These are phyloP conservation scores for Entomortierella lignicola DNA, from an alignment of 192 early-diverging fungal species.

Conservation along the genomic window DNA sequence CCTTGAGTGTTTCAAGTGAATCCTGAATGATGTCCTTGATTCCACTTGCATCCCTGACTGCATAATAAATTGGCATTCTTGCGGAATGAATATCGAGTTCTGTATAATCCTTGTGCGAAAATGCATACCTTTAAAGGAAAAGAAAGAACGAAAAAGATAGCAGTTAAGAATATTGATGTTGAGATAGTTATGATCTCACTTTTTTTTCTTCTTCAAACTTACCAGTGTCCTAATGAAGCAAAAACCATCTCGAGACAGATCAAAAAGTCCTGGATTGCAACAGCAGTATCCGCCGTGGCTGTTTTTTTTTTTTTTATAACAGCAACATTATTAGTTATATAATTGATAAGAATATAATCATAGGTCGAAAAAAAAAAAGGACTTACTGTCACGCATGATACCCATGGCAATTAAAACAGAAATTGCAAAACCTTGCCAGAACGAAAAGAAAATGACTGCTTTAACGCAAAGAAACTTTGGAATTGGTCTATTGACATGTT, in stretches of 20 bases:
- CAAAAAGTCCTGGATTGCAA: constrained; percentile 89
- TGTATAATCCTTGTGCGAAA: constrained; percentile 85
- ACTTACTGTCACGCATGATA: constrained; percentile 76
- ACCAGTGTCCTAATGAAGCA: constrained; percentile 83
- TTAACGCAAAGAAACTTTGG: constrained; percentile 97
- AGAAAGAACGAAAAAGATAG: too few species aligned
- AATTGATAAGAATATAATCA: too few species aligned
- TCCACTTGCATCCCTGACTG: constrained; percentile 85
- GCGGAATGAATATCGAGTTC: constrained; percentile 74
- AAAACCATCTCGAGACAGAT: constrained; percentile 93
- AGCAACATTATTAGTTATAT: background rate
- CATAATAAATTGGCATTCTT: constrained; percentile 80
- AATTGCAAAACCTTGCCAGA: constrained; percentile 91
- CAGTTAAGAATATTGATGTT: too few species aligned
- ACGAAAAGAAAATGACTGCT: constrained; percentile 93
- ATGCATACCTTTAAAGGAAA: constrained; percentile 61
- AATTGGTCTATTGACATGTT: constrained; percentile 70
- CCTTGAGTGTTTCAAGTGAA: constrained; percentile 79
- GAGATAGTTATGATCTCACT: too few species aligned
- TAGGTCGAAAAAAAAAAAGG: too few species aligned
- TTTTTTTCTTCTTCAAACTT: too few species aligned
- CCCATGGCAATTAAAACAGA: constrained; percentile 83
- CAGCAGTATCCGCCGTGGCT: constrained; percentile 55
- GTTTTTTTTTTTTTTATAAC: background rate
- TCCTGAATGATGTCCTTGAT: constrained; percentile 88